Base-by-base conservation (phyloP, 2,329 filamentous ascomycete genomes). In the Dactylonectria estremocensis region DNA sequence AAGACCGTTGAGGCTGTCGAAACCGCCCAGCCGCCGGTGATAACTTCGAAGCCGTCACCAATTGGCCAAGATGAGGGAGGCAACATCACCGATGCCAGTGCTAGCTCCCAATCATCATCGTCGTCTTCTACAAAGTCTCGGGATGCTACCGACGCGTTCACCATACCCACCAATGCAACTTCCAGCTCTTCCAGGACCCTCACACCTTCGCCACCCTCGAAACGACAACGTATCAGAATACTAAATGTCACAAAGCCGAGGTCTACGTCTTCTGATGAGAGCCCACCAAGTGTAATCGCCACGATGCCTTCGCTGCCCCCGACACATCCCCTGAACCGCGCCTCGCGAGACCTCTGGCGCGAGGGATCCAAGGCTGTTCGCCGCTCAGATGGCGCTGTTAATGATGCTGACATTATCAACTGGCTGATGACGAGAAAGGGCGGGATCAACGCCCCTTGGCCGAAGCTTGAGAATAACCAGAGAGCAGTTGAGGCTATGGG, bases 401-500 rank as follows among this genome's bases (percentile, higher is more conserved):
- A 69, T 2, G 61, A 56, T 5, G 48, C 64, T 10, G 73, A 77
- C 10, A 70, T 76, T 43, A 66, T 71, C 48, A 52, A 56, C n/a
- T 67, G 71, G 53, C 58, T 75, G 20, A 52, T 76, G 69, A 71
- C 72, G 3, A 67, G 69, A 55, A 74, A 67, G 16, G 74, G 74
- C 14, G 73, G 74, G 9, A 18, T 49, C 18, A 56, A 31, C 33
- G 68, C 67, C 28, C 22, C 61, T 24, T 75, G 74, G 73, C 60
- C 69, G 5, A 43, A 61, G 28, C 72, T 77, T 16, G 60, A 71
- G 8, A 72, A 75, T 16, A 68, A 65, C 2, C 33, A 64, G 7
- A 61, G 46, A 33, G 67, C 60, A 2, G 57, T 77, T 14, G 53
- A 71, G 24, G 60, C 35, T 11, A 74, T 77, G 72, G 46, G 68